Conservation (phyloP, 176 grass and related monocot genomes). For the Alopecurus myosuroides region DNA sequence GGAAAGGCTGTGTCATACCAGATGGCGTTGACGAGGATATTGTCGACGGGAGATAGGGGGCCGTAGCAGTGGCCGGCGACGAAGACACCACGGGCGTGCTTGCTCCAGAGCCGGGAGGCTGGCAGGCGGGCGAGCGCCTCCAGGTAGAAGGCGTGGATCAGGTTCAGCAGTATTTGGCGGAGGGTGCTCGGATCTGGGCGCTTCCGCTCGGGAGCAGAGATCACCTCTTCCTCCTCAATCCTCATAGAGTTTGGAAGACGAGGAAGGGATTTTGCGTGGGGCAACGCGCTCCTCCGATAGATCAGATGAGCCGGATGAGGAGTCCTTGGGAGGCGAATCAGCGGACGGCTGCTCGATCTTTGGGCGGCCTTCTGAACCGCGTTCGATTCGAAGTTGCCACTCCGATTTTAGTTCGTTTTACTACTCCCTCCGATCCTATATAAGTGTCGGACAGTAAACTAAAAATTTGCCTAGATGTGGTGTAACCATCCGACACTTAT, state of each 20-base stretch:
- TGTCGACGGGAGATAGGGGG: background rate
- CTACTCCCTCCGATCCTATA: too few relatives aligned
- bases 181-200: background rate
- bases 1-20: conserved; percentile 18
- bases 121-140: background rate
- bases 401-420: too few relatives aligned
- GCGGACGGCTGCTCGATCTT: too few relatives aligned
- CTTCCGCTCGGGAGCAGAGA: background rate
- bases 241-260: background rate
- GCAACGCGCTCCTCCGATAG: background rate
- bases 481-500: too few relatives aligned
- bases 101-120: background rate
- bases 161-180: background rate
- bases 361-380: too few relatives aligned
- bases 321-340: background rate
- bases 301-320: background rate
- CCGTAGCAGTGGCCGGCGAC: background rate
- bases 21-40: conserved; percentile 11
- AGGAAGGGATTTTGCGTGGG: background rate
- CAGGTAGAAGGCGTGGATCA: background rate
- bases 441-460: too few relatives aligned
- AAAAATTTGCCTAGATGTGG: too few relatives aligned
- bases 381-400: too few relatives aligned
- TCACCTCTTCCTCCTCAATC: background rate
- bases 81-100: background rate